phyloP scores from a whole-genome alignment of 768 basidiomycete genomes.

The Dentipellis fragilis region DNA sequence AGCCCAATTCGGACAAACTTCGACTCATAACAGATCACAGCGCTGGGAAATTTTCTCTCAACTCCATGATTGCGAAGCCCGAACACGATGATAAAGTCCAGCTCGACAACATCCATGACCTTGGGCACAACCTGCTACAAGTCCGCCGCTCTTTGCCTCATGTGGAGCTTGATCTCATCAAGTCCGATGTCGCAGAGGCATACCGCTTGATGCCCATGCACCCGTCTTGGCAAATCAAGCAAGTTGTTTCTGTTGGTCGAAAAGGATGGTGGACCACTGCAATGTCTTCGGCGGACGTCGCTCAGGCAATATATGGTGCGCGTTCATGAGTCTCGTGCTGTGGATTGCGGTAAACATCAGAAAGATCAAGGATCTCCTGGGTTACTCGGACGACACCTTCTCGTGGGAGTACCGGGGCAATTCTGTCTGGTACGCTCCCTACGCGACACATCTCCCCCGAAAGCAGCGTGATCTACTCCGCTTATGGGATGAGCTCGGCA shows the following conservation, averaged over 20 bases:
- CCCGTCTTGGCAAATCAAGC: neutral
- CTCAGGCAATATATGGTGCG: no score
- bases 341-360: constrained; percentile 25
- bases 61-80: constrained; percentile 22
- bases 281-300: no score
- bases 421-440: constrained; percentile 22
- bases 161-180: neutral
- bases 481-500: constrained; percentile 32
- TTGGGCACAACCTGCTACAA: neutral
- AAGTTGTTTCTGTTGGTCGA: neutral
- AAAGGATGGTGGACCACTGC: neutral
- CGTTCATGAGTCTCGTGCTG: constrained; percentile 20
- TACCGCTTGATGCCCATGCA: neutral
- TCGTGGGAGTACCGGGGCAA: constrained; percentile 14
- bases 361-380: constrained; percentile 14
- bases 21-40: constrained; percentile 30
- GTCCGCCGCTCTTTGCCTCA: neutral
- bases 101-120: neutral
- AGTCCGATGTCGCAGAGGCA: neutral
- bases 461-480: constrained; percentile 26
- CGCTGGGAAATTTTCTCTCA: constrained; percentile 23
- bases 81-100: constrained; percentile 1
- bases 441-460: constrained; percentile 18
- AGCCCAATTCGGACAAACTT: constrained; percentile 9
- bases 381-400: no score